Base-by-base conservation (phyloP, 108 stramenopile species). In the Cyclotella atomus region DNA sequence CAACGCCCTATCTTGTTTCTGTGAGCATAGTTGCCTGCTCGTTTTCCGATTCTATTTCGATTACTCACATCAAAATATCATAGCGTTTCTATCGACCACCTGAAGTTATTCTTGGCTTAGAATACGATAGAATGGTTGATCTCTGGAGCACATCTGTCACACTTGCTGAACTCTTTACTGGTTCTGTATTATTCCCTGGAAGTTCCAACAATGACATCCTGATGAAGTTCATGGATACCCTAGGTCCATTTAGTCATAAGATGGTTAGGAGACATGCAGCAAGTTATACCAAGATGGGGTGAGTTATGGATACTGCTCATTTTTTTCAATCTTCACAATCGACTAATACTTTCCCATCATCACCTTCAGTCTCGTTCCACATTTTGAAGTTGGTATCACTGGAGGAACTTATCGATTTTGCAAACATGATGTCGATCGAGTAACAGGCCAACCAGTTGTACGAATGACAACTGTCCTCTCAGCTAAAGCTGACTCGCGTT, bases 1-100 rank as follows among this genome's bases (percentile, higher is more conserved):
- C 96, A 2, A 97, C 99, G 12, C 98, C 98, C 14, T 98, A 98
- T 65, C 88, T 99, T 2, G 98, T 99, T 7, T 93, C 92, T n/a
- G 56, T 57, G 29, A 57, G 56, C n/a, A 32, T 57, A 3, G 4
- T 4, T n/a, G 17, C n/a, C 4, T 49, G 16, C 4, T 19, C 9
- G n/a, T 49, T 17, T 49, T 4, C 38, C n/a, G 47, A 49, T 4
- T 49, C 4, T 49, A 41, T 41, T 41, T 41, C 38, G n/a, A n/a
- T n/a, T n/a, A n/a, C n/a, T n/a, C n/a, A n/a, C n/a, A n/a, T n/a
- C n/a, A n/a, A n/a, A n/a, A n/a, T n/a, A n/a, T n/a, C 1, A 29
- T 14, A 57, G 56, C 85, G 98, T 23, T 99, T 97, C 70, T 99
- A 99, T 71, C 92, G 99, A 30, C 95, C 98, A 0, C 99, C 99